These are phyloP conservation scores for Cucurbitaria berberidis DNA, from an alignment of 2,329 filamentous ascomycete genomes.

Conservation along the genomic window DNA sequence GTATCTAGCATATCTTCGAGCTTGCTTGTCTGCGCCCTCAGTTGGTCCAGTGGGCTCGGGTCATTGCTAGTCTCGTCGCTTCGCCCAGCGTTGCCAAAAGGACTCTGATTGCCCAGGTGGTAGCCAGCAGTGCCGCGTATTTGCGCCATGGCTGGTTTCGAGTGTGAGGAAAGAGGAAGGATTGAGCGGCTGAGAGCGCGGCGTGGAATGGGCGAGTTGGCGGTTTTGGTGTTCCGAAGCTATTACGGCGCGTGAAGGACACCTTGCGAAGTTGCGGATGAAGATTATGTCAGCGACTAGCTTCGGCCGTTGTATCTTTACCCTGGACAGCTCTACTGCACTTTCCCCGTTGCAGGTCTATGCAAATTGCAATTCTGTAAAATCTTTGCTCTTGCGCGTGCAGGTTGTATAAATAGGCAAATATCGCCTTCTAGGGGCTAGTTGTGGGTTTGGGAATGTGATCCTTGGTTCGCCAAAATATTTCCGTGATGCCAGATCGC, in stretches of 20 bases:
- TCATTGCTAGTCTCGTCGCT: slow-evolving; percentile 67
- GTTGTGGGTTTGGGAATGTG: neutral
- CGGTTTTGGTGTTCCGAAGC: slow-evolving; percentile 37
- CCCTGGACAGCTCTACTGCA: neutral
- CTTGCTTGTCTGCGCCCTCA: slow-evolving; percentile 95
- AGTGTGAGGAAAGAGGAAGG: slow-evolving; percentile 22
- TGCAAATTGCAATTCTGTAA: slow-evolving; percentile 10
- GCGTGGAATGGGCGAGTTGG: slow-evolving; percentile 33
- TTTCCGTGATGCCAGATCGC: slow-evolving; percentile 10
- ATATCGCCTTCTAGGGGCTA: slow-evolving; percentile 4
- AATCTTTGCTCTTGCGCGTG: slow-evolving; percentile 3
- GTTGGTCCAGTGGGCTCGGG: slow-evolving; percentile 81
- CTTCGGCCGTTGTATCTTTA: neutral
- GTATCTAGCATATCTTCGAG: slow-evolving; percentile 93
- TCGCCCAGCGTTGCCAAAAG: slow-evolving; percentile 68
- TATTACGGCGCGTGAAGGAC: slow-evolving; percentile 26
- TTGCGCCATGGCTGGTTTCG: slow-evolving; percentile 58
- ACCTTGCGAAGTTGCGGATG: slow-evolving; percentile 9
- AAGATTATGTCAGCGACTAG: slow-evolving; percentile 29
- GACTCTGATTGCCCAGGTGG: slow-evolving; percentile 77
- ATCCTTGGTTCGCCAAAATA: slow-evolving; percentile 7
- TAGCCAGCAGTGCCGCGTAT: slow-evolving; percentile 75
- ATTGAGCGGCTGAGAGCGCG: slow-evolving; percentile 22
- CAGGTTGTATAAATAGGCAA: neutral
- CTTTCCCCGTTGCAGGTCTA: slow-evolving; percentile 7